These are phyloP conservation scores for Rubroboletus satanas DNA, from an alignment of 768 basidiomycete genomes.

Conservation along the genomic window DNA sequence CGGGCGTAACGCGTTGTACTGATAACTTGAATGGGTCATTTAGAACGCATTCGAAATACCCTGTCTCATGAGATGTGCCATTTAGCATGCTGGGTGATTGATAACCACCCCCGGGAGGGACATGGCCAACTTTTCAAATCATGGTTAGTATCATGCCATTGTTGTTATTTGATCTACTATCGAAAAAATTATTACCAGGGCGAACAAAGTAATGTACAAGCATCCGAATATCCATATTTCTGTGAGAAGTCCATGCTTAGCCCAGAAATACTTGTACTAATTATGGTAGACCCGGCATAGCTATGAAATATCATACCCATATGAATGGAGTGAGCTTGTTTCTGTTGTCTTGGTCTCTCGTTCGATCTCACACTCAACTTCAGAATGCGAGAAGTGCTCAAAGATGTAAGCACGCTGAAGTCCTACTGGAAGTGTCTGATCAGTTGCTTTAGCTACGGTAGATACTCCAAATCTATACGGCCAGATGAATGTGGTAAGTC, in stretches of 20 bases:
- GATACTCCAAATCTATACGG: conserved; percentile 69
- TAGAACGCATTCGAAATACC: conserved; percentile 79
- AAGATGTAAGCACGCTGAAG: conserved; percentile 46
- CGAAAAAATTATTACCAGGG: conserved; percentile 39
- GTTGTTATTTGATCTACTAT: not conserved
- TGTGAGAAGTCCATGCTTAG: conserved; percentile 35
- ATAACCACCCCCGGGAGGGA: conserved; percentile 61
- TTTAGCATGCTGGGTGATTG: conserved; percentile 81
- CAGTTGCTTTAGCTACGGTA: conserved; percentile 53
- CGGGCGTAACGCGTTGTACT: not conserved
- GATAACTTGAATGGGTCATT: not conserved
- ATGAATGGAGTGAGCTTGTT: conserved; percentile 59
- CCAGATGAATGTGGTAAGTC: conserved; percentile 59
- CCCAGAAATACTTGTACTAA: not conserved
- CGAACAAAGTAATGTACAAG: conserved; percentile 60
- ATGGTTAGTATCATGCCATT: conserved; percentile 46
- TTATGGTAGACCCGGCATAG: conserved; percentile 56
- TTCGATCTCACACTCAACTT: conserved; percentile 4
- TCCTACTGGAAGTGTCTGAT: conserved; percentile 3
- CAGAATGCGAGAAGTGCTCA: conserved; percentile 61
- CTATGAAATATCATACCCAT: conserved; percentile 74
- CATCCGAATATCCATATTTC: conserved; percentile 70
- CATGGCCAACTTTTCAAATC: conserved; percentile 71
- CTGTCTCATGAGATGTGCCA: conserved; percentile 93
- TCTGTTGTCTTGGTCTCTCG: not conserved